Percentiles rank a stretch among this genome's conserved stretches.
phyloP scores from a whole-genome alignment of 306 rosid species.

The Quercus bicolor region DNA sequence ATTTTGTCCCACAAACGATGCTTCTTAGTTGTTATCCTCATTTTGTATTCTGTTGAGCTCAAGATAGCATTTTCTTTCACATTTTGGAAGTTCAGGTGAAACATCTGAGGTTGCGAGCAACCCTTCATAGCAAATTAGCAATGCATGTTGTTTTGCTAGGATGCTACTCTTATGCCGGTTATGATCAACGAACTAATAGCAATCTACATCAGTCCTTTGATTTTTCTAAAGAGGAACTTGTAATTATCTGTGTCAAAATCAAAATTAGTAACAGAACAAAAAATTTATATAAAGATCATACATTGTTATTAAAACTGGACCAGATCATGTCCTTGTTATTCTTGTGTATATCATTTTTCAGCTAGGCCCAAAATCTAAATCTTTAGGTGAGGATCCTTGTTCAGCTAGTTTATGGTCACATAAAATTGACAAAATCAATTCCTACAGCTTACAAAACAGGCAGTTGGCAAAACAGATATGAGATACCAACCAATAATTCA shows the following conservation, averaged over 20 bases:
- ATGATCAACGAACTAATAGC: background rate
- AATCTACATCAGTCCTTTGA: background rate
- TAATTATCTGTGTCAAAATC: background rate
- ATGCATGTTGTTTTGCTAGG: background rate
- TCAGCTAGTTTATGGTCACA: constrained; percentile 8
- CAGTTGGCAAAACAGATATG: background rate
- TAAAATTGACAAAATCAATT: background rate
- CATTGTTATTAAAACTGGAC: background rate
- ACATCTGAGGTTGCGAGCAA: background rate
- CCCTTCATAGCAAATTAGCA: background rate
- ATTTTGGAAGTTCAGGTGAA: background rate
- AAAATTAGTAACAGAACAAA: background rate
- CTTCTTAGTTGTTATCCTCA: no score
- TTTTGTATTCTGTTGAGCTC: no score
- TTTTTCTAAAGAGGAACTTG: background rate
- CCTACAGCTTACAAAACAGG: constrained; percentile 6
- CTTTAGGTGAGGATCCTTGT: background rate
- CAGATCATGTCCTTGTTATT: background rate
- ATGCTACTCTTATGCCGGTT: background rate
- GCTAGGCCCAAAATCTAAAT: background rate
- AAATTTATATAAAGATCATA: background rate
- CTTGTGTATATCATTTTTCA: background rate
- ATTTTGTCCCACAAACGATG: no score
- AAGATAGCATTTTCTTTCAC: background rate
- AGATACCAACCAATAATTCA: background rate